phyloP scores from a whole-genome alignment of 345 rosid species.

The Leavenworthia alabamica region DNA sequence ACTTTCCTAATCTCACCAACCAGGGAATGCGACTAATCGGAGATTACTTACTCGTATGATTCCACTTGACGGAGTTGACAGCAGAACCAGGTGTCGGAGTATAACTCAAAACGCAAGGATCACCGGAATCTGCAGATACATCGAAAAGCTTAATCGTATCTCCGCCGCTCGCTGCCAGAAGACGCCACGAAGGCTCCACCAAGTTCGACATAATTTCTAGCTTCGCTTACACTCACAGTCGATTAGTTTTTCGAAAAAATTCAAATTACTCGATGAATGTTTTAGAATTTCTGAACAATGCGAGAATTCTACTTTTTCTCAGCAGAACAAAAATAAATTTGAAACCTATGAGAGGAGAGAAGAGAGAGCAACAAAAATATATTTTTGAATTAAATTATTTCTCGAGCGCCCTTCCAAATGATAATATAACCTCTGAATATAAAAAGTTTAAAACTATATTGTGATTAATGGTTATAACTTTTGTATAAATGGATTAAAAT shows the following conservation, averaged over 20 bases:
- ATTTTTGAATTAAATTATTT: background rate
- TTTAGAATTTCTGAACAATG: constrained; percentile 28
- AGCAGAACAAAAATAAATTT: constrained; percentile 4
- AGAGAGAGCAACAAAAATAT: background rate
- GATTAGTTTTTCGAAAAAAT: background rate
- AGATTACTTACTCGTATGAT: constrained; percentile 67
- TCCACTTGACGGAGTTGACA: constrained; percentile 92
- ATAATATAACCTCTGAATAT: background rate
- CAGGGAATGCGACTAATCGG: background rate
- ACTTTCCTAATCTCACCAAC: constrained; percentile 18
- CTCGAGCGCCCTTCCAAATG: constrained; percentile 1
- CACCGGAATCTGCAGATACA: constrained; percentile 59
- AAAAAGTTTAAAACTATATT: background rate
- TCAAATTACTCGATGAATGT: background rate
- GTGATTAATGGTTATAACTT: background rate
- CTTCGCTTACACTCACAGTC: background rate
- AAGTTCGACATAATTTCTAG: constrained; percentile 38
- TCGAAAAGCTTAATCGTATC: constrained; percentile 89
- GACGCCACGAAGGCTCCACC: constrained; percentile 59
- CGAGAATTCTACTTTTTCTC: constrained; percentile 10
- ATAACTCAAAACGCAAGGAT: constrained; percentile 74
- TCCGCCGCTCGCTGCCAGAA: constrained; percentile 77
- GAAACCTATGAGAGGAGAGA: constrained; percentile 25
- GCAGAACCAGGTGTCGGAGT: constrained; percentile 62
- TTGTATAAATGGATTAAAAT: background rate